phyloP scores from a whole-genome alignment of 495 filamentous ascomycete species.

The Aspergillus mulundensis region DNA sequence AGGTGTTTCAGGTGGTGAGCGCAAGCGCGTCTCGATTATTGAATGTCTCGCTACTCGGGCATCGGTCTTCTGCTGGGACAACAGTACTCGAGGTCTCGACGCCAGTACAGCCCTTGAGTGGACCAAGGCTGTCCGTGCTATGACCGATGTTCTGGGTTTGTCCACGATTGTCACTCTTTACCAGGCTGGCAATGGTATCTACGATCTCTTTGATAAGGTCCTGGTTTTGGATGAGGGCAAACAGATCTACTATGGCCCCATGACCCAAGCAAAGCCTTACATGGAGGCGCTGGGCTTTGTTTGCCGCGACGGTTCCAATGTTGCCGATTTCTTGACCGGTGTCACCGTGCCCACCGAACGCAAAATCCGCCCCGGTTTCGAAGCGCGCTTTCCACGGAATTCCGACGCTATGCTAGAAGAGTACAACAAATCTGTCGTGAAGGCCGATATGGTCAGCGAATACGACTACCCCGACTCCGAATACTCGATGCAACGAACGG shows the following conservation, averaged over 20 bases:
- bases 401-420: slow-evolving; percentile 34
- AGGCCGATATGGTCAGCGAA: slow-evolving; percentile 36
- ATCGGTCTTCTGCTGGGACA: slow-evolving; percentile 60
- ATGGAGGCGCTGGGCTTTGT: slow-evolving; percentile 65
- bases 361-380: slow-evolving; percentile 50
- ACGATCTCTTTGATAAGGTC: slow-evolving; percentile 63
- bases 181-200: slow-evolving; percentile 61
- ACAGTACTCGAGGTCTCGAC: slow-evolving; percentile 58
- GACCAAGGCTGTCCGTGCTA: slow-evolving; percentile 41
- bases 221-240: slow-evolving; percentile 60
- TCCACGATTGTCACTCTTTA: slow-evolving; percentile 50
- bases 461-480: slow-evolving; percentile 48
- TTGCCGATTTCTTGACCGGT: slow-evolving; percentile 63
- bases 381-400: slow-evolving; percentile 44
- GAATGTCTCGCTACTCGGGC: slow-evolving; percentile 60
- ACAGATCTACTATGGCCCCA: slow-evolving; percentile 58
- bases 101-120: slow-evolving; percentile 54
- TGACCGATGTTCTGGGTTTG: slow-evolving; percentile 44
- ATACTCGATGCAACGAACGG: slow-evolving; percentile 38
- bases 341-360: slow-evolving; percentile 67
- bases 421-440: slow-evolving; percentile 39
- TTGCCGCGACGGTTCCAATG: slow-evolving; percentile 62
- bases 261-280: slow-evolving; percentile 57
- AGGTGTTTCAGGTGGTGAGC: slow-evolving; percentile 70
- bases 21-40: slow-evolving; percentile 66